Evolutionary conservation across 495 filamentous ascomycete species (phyloP).

Genomic region (Podospora anserina): DNA sequence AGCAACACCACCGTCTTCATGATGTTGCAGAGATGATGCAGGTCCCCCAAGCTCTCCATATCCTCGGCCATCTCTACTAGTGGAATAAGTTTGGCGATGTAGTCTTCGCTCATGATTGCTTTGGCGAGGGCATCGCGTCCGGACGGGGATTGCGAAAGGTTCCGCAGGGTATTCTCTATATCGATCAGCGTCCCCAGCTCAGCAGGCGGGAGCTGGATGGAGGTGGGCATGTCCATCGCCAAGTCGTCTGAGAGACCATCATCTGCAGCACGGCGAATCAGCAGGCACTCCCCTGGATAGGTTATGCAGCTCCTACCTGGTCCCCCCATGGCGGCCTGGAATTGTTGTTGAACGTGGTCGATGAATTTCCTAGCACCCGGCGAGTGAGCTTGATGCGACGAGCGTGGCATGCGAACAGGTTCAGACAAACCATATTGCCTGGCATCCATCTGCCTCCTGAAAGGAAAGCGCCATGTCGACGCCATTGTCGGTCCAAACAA

Average conservation of each 20-base stretch:
- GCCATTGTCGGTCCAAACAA: conserved; percentile 94
- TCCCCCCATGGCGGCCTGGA: conserved; percentile 42
- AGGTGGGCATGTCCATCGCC: conserved; percentile 59
- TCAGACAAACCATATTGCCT: conserved; percentile 71
- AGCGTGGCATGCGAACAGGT: background rate
- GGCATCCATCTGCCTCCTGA: conserved; percentile 94
- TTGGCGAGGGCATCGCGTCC: conserved; percentile 90
- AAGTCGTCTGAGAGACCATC: conserved; percentile 88
- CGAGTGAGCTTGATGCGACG: conserved; percentile 18
- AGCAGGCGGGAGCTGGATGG: conserved; percentile 72
- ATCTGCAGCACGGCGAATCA: conserved; percentile 50
- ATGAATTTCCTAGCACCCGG: conserved; percentile 74
- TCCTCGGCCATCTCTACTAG: conserved; percentile 85
- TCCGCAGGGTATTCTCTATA: conserved; percentile 75
- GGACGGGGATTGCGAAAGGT: conserved; percentile 64
- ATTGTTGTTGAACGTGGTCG: conserved; percentile 69
- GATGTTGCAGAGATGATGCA: conserved; percentile 93
- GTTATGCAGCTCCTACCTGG: conserved; percentile 39
- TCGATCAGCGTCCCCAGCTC: conserved; percentile 77
- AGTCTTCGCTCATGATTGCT: conserved; percentile 77
- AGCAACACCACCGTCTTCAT: conserved; percentile 94
- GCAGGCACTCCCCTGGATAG: conserved; percentile 1
- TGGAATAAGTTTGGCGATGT: conserved; percentile 82
- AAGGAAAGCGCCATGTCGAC: conserved; percentile 98
- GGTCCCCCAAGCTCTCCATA: conserved; percentile 76